phyloP scores from a whole-genome alignment of 2,329 filamentous ascomycete genomes.

The Neurospora sp. region DNA sequence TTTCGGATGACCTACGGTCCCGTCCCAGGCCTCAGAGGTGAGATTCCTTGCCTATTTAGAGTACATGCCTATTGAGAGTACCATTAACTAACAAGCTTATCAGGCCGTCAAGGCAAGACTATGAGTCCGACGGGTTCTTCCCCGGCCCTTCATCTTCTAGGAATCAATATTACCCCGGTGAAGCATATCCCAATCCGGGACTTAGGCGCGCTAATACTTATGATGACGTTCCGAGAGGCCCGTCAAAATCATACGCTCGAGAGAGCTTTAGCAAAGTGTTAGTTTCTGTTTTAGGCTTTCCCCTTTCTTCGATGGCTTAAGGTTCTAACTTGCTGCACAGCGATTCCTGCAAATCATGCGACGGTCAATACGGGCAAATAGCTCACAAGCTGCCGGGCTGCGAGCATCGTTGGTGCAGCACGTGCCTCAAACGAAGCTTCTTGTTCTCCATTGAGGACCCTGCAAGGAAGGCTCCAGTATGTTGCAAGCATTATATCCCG shows the following conservation, averaged over 20 bases:
- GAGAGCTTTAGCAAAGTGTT: not conserved
- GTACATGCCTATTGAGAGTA: not conserved
- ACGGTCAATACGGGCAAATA: not conserved
- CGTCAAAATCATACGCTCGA: not conserved
- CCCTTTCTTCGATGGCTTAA: not conserved
- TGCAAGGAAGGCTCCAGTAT: slow-evolving; percentile 74
- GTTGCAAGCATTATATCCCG: slow-evolving; percentile 67
- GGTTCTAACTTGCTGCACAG: not conserved
- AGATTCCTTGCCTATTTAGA: not conserved
- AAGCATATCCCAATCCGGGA: not conserved
- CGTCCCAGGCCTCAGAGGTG: slow-evolving; percentile 19
- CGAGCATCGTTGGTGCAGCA: slow-evolving; percentile 70
- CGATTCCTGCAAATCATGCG: not conserved
- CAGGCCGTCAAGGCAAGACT: slow-evolving; percentile 18
- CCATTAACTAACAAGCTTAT: slow-evolving; percentile 10
- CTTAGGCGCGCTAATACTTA: not conserved
- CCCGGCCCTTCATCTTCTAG: slow-evolving; percentile 22
- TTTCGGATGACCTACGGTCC: slow-evolving; percentile 6
- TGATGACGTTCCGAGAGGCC: not conserved
- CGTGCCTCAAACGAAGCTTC: slow-evolving; percentile 66
- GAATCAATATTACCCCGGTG: not conserved
- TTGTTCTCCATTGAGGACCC: slow-evolving; percentile 66
- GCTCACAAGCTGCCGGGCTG: slow-evolving; percentile 31
- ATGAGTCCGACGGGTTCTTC: slow-evolving; percentile 23
- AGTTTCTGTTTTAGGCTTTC: not conserved